These are phyloP conservation scores for Amanita exitialis DNA, from an alignment of 768 basidiomycete species.

Conservation along the genomic window DNA sequence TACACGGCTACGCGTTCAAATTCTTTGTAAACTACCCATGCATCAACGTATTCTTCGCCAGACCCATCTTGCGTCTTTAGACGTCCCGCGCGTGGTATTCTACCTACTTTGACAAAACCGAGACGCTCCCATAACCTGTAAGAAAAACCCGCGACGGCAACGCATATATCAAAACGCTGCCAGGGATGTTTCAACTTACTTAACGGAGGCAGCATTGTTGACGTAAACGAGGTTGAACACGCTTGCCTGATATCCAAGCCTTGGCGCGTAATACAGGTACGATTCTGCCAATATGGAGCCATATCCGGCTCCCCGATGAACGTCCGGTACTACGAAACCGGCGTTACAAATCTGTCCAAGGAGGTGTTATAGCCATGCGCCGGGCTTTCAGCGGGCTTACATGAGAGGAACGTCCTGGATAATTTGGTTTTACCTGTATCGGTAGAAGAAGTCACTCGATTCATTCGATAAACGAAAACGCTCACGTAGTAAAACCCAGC, in stretches of 20 bases:
- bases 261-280: conserved; percentile 74
- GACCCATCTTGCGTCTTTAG: conserved; percentile 54
- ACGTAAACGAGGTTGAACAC: conserved; percentile 91
- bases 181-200: conserved; percentile 27
- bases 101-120: conserved; percentile 70
- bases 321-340: conserved; percentile 72
- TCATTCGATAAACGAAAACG: conserved; percentile 10
- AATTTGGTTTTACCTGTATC: conserved; percentile 68
- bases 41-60: conserved; percentile 85
- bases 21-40: conserved; percentile 75
- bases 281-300: conserved; percentile 68
- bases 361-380: neutral
- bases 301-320: conserved; percentile 53
- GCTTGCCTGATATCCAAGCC: conserved; percentile 64
- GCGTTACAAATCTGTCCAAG: conserved; percentile 69
- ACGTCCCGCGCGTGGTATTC: conserved; percentile 69
- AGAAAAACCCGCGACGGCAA: neutral
- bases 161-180: neutral
- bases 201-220: conserved; percentile 68
- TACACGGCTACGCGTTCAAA: conserved; percentile 32
- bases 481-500: conserved; percentile 75
- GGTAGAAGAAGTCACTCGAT: neutral
- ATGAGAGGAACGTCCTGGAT: conserved; percentile 85
- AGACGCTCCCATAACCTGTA: conserved; percentile 75
- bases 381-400: conserved; percentile 22